Conservation (phyloP, 1,284 basidiomycete species). For the Thecaphora frezii region DNA sequence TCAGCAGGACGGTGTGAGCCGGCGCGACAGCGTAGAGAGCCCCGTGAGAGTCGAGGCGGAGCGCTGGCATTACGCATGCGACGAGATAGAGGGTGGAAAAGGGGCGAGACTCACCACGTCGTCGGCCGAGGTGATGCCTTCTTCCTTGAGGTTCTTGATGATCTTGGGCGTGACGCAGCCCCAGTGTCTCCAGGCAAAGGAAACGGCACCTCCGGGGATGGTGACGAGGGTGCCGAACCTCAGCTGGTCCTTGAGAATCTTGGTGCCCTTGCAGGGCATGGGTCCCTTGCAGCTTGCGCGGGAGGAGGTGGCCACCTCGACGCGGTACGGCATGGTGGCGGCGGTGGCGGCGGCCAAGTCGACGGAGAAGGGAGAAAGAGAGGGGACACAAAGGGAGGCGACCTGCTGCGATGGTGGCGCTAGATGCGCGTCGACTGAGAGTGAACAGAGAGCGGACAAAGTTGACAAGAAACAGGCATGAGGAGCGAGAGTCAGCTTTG, state of each 20-base stretch:
- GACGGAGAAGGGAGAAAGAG: neutral
- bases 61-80: too few species aligned
- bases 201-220: slow-evolving; percentile 67
- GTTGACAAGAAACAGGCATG: too few species aligned
- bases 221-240: slow-evolving; percentile 77
- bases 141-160: slow-evolving; percentile 71
- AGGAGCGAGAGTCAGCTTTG: too few species aligned
- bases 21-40: too few species aligned
- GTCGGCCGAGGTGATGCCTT: slow-evolving; percentile 61
- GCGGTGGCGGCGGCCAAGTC: neutral
- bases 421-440: too few species aligned
- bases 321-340: slow-evolving; percentile 38
- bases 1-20: too few species aligned
- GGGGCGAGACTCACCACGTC: slow-evolving; percentile 14
- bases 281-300: slow-evolving; percentile 87
- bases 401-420: neutral
- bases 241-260: slow-evolving; percentile 72
- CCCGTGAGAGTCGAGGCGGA: too few species aligned
- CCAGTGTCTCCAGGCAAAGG: slow-evolving; percentile 77
- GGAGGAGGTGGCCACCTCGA: slow-evolving; percentile 54
- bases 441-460: too few species aligned
- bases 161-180: slow-evolving; percentile 66
- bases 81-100: neutral
- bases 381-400: too few species aligned
- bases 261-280: slow-evolving; percentile 77